These are phyloP conservation scores for Microbotryum violaceum DNA, from an alignment of 1,284 basidiomycete genomes.

Conservation along the genomic window DNA sequence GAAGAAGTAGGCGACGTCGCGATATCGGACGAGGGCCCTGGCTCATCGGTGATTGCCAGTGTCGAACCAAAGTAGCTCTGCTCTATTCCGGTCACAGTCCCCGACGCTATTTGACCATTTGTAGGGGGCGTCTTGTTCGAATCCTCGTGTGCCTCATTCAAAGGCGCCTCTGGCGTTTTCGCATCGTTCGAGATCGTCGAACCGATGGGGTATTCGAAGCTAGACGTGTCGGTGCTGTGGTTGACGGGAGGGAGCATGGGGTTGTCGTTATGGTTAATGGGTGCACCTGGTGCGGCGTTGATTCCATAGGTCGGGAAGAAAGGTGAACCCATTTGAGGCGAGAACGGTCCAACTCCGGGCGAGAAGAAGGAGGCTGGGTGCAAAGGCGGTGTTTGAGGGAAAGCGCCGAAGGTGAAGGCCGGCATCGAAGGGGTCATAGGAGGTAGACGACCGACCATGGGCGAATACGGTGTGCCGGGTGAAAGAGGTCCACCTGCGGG, in stretches of 20 bases:
- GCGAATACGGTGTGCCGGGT: slow-evolving; percentile 16
- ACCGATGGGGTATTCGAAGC: neutral
- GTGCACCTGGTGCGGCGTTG: slow-evolving; percentile 14
- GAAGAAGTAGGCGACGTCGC: neutral
- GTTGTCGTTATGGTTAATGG: slow-evolving; percentile 12
- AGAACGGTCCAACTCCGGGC: slow-evolving; percentile 37
- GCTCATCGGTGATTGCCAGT: neutral
- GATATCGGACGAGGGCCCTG: neutral
- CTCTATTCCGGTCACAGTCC: neutral
- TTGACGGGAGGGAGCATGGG: slow-evolving; percentile 19
- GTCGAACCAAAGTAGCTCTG: slow-evolving; percentile 20
- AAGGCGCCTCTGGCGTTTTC: neutral
- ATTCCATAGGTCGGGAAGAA: slow-evolving; percentile 11
- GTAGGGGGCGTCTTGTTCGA: neutral
- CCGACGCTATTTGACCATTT: neutral
- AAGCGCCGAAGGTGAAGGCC: slow-evolving; percentile 42
- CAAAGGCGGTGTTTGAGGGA: slow-evolving; percentile 43
- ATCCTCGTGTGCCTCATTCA: neutral
- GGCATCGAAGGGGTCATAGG: slow-evolving; percentile 45
- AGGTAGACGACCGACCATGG: slow-evolving; percentile 19
- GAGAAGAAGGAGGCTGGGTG: slow-evolving; percentile 40
- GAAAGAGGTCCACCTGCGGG: slow-evolving; percentile 13
- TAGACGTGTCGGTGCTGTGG: neutral
- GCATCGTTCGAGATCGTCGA: neutral
- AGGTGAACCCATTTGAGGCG: slow-evolving; percentile 31